Base-by-base conservation (phyloP, 2,329 filamentous ascomycete species). In the Cordyceps cateniannulata region DNA sequence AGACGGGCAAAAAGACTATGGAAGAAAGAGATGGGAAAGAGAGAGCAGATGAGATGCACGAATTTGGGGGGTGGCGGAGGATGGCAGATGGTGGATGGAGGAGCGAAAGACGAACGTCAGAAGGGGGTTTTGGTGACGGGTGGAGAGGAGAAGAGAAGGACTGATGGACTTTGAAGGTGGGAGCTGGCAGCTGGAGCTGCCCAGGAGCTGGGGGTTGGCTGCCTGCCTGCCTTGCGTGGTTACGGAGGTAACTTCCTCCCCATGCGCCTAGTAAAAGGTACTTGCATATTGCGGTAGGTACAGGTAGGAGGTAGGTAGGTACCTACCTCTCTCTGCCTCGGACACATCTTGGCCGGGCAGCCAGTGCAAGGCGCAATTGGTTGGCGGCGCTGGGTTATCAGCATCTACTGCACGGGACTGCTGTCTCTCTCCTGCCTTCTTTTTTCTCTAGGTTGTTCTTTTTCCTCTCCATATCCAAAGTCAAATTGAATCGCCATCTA, bases 21-120 rank as follows among this genome's bases (percentile, higher is more conserved):
- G 59, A 57, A 63, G 60, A 61, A 57, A 65, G 61, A 61, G 63
- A 65, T 62, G 62, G 65, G 67, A 65, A 65, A 69, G 67, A 66
- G 67, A 66, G 71, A 69, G 69, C 50, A 60, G 56, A 63, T 60
- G 61, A 57, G 62, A 65, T 61, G 59, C 58, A 66, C 60, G 55
- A 56, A 59, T 45, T 63, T 63, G 61, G 62, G 51, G 61, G 61
- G 63, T 63, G 62, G 66, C 61, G 63, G 65, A 64, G 63, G 64
- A 66, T 63, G 64, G 64, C 61, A 62, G 64, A 65, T 65, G 63
- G 65, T 62, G 63, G 63, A 65, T 63, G 60, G 62, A 58, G 62
- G 63, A 63, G 60, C 59, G 65, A 62, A 62, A 62, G 63, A 48
- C 63, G 60, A 64, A 63, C 61, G 64, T 56, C 58, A 62, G 61